Evolutionary conservation across 257 asterid species (phyloP).

Genomic region (Solanum peruvianum): DNA sequence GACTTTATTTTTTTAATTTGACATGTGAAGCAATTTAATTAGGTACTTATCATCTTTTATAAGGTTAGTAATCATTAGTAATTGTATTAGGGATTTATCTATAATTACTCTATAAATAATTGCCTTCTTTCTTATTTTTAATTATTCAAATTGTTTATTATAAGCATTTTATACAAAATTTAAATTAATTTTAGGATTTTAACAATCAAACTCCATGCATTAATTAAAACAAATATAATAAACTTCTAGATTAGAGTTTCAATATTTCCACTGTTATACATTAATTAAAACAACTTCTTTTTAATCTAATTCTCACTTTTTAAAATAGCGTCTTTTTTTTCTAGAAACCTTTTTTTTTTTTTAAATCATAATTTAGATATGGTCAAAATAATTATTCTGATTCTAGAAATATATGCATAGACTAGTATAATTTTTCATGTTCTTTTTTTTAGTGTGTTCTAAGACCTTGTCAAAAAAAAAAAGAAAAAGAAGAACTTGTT

Average conservation of each 20-base stretch:
- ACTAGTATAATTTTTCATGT: not conserved
- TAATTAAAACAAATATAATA: not conserved
- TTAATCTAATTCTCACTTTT: not conserved
- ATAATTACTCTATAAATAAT: no score
- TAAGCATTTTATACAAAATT: not conserved
- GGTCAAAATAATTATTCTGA: not conserved
- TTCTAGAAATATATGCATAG: not conserved
- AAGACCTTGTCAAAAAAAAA: not conserved
- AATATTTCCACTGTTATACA: not conserved
- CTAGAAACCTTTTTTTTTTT: not conserved
- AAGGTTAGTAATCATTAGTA: not conserved
- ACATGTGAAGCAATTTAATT: not conserved
- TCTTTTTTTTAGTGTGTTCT: not conserved
- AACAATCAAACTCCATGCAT: not conserved
- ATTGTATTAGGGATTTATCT: no score
- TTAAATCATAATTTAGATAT: not conserved
- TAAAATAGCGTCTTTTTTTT: not conserved
- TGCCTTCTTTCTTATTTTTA: not conserved
- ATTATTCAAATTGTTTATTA: not conserved
- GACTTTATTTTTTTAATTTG: no score
- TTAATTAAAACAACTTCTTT: not conserved
- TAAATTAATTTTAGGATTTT: not conserved
- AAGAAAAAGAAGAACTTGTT: not conserved
- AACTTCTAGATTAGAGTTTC: not conserved
- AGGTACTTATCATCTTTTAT: not conserved